phyloP scores from a whole-genome alignment of 1,284 basidiomycete genomes.

The Vanrija sp. region DNA sequence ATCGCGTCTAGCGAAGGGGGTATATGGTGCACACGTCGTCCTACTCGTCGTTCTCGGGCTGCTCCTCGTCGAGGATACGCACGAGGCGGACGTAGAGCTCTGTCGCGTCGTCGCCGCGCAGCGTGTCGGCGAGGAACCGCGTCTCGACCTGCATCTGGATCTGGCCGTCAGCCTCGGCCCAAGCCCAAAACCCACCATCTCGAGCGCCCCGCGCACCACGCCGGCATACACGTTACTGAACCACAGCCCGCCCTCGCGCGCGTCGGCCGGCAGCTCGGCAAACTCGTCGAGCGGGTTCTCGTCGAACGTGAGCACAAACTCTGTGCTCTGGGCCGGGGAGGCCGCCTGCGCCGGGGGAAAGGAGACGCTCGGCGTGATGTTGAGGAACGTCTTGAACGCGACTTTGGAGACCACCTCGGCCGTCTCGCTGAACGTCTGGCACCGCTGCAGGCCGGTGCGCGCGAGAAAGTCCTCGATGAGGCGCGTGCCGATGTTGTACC shows the following conservation, averaged over 20 bases:
- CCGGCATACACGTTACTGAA: conserved; percentile 95
- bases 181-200: conserved; percentile 74
- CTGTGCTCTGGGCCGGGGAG: conserved; percentile 46
- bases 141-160: conserved; percentile 95
- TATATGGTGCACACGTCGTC: not conserved
- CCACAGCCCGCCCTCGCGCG: conserved; percentile 82
- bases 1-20: not conserved
- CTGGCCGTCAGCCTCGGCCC: conserved; percentile 50
- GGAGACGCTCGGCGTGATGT: conserved; percentile 78
- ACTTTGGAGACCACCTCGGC: conserved; percentile 95
- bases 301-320: conserved; percentile 81
- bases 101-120: conserved; percentile 90
- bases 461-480: conserved; percentile 98
- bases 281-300: conserved; percentile 98
- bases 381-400: conserved; percentile 98
- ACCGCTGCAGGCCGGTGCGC: conserved; percentile 75
- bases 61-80: conserved; percentile 90
- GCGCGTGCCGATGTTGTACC: conserved; percentile 94
- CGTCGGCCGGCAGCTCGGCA: conserved; percentile 92
- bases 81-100: conserved; percentile 87
- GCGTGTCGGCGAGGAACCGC: conserved; percentile 81
- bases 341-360: conserved; percentile 58
- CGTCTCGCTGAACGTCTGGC: conserved; percentile 85
- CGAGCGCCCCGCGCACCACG: conserved; percentile 84
- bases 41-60: conserved; percentile 50